Evolutionary conservation across 768 basidiomycete genomes (phyloP), one percentile per base, ranked within the genome.

Genomic region (Multifurca ochricompacta): DNA sequence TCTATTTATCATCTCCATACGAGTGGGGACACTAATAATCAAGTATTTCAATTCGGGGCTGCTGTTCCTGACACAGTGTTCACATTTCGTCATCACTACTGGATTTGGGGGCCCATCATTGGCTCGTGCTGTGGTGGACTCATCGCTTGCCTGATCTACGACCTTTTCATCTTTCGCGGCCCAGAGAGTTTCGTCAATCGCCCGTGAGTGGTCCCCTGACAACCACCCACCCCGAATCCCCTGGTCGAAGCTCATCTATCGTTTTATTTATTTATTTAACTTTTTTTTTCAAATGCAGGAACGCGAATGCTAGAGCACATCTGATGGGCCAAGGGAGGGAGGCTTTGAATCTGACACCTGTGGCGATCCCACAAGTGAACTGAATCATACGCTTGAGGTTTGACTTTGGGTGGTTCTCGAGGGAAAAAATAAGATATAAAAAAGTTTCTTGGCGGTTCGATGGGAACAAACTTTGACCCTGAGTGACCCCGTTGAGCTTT

Each of bases 51-150:
- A 30, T 16, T 36, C 35, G 35, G 35, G 6, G 13, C 9, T 13
- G 8, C n/a, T 31, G 21, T 40, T 37, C 10, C 7, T 8, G 18
- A 21, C 13, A 9, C 43, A 66, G 68, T 75, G n/a, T 78, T 70
- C 68, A 74, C 70, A 16, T 69, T 65, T 50, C 63, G 66, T 59
- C 77, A 74, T 61, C 83, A 87, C 53, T 87, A 86, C 62, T 87
- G 84, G 85, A 61, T 87, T 31, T 87, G 85, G 85, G 79, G 79
- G 58, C 78, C 82, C 0, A 63, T 83, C 18, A 68, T 82, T 40
- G 82, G 69, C 0, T 78, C 83, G 11, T 77, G 85, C 64, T 60
- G 78, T 28, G 84, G 84, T 21, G 82, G 74, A 45, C 74, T 79
- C 51, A 64, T 69, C 4, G 85, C 79, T 4, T 70, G 73, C 5